Evolutionary conservation across 2,329 filamentous ascomycete species (phyloP).

Genomic region (Fusarium torreyae): DNA sequence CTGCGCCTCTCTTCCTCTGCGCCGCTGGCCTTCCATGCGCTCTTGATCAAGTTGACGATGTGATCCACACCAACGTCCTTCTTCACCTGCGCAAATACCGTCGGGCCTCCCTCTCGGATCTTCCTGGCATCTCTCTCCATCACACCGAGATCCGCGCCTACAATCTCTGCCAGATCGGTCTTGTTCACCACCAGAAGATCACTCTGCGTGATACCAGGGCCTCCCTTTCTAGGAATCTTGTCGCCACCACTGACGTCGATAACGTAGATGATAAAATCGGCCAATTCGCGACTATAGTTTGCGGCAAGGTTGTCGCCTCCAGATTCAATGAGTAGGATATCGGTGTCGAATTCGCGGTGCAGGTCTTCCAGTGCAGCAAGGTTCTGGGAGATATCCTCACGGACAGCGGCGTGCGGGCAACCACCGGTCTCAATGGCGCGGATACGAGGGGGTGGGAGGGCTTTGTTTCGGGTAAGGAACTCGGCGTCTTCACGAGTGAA

Average conservation of each 20-base stretch:
- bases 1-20: conserved; percentile 74
- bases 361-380: conserved; percentile 92
- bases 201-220: conserved; percentile 96
- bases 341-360: conserved; percentile 82
- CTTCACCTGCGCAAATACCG: conserved; percentile 98
- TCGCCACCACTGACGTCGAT: conserved; percentile 97
- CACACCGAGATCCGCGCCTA: conserved; percentile 90
- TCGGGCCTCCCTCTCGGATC: conserved; percentile 96
- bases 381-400: conserved; percentile 96
- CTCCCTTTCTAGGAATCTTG: conserved; percentile 96
- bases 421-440: conserved; percentile 97
- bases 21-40: conserved; percentile 92
- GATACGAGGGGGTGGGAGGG: conserved; percentile 87
- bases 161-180: conserved; percentile 90
- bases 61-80: conserved; percentile 86
- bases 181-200: conserved; percentile 97
- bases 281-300: conserved; percentile 95
- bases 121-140: conserved; percentile 96
- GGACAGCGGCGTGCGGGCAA: conserved; percentile 95
- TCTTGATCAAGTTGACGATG: conserved; percentile 89
- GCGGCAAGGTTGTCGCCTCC: conserved; percentile 97
- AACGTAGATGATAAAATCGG: conserved; percentile 98
- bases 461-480: conserved; percentile 90
- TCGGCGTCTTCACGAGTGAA: conserved; percentile 99
- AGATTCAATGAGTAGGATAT: conserved; percentile 93